Percentiles rank a stretch among this genome's conserved stretches.
These are phyloP conservation scores for Rickenella mellea DNA, from an alignment of 768 basidiomycete species.

Conservation along the genomic window DNA sequence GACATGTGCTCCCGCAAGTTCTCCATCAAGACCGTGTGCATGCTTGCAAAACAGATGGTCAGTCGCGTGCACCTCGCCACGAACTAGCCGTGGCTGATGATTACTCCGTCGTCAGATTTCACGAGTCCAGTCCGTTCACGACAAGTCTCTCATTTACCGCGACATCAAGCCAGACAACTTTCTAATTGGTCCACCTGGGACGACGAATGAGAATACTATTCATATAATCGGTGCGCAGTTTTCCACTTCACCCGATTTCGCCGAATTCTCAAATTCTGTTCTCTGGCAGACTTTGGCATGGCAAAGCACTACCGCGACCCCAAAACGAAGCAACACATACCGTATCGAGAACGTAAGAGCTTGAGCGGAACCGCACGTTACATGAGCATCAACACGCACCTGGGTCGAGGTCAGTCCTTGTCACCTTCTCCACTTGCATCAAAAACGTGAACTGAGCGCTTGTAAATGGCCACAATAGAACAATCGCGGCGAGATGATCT, in stretches of 20 bases:
- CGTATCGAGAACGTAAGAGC: conserved; percentile 98
- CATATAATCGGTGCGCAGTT: conserved; percentile 71
- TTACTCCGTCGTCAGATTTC: conserved; percentile 54
- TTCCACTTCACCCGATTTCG: conserved; percentile 1
- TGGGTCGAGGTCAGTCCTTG: conserved; percentile 74
- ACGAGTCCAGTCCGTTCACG: conserved; percentile 94
- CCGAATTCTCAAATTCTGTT: background rate
- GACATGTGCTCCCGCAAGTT: conserved; percentile 99
- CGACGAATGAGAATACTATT: conserved; percentile 81
- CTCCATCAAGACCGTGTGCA: conserved; percentile 94
- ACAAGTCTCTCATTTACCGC: conserved; percentile 96
- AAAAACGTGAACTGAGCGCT: background rate
- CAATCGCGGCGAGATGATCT: conserved; percentile 89
- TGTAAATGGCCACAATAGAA: conserved; percentile 13
- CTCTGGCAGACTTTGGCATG: conserved; percentile 88
- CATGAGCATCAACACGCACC: conserved; percentile 99
- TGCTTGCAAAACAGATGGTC: conserved; percentile 99
- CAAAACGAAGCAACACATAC: conserved; percentile 95
- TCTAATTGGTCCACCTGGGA: conserved; percentile 87
- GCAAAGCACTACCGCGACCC: conserved; percentile 99
- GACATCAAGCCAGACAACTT: conserved; percentile 99
- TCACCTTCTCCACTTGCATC: background rate
- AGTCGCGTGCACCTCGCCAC: conserved; percentile 18
- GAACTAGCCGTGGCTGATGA: conserved; percentile 1
- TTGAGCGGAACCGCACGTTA: conserved; percentile 95